These are phyloP conservation scores for Leishmania tarentolae DNA, from an alignment of 208 protist genomes.

Conservation along the genomic window DNA sequence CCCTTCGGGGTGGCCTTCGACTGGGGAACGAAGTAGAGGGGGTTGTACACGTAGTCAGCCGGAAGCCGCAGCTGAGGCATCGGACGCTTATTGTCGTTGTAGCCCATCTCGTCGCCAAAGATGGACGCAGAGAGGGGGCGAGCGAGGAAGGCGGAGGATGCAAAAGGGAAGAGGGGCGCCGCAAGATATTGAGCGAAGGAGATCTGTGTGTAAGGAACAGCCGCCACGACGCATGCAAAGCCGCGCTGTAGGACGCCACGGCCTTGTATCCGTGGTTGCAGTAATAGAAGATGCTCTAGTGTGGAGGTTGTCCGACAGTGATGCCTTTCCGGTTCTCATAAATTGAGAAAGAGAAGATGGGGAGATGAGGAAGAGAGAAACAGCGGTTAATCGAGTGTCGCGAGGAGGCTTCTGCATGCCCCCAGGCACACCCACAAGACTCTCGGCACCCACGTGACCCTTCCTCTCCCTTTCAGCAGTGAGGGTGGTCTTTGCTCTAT, in stretches of 20 bases:
- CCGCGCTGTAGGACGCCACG: not conserved
- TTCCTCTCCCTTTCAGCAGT: not conserved
- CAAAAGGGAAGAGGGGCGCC: not conserved
- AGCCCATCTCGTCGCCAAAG: constrained; percentile 6
- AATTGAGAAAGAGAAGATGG: not conserved
- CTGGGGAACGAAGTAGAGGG: constrained; percentile 10
- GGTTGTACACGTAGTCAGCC: constrained; percentile 25
- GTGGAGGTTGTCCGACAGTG: not conserved
- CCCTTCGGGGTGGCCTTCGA: not conserved
- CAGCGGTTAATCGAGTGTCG: not conserved
- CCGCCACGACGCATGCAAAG: not conserved
- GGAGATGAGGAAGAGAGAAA: not conserved
- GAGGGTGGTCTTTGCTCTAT: not conserved
- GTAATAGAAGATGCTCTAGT: not conserved
- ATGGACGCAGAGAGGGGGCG: not conserved
- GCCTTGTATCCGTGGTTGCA: not conserved
- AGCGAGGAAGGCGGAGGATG: not conserved
- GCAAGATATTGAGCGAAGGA: not conserved
- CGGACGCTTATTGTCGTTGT: constrained; percentile 1
- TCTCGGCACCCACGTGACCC: not conserved
- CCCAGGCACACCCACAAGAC: not conserved
- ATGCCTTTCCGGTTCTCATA: not conserved
- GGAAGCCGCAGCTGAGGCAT: constrained; percentile 27
- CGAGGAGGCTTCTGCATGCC: not conserved
- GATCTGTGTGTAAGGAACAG: not conserved